Evolutionary conservation across 768 basidiomycete species (phyloP), one percentile per base, ranked within the genome.

Genomic region (Mycena rebaudengoi): DNA sequence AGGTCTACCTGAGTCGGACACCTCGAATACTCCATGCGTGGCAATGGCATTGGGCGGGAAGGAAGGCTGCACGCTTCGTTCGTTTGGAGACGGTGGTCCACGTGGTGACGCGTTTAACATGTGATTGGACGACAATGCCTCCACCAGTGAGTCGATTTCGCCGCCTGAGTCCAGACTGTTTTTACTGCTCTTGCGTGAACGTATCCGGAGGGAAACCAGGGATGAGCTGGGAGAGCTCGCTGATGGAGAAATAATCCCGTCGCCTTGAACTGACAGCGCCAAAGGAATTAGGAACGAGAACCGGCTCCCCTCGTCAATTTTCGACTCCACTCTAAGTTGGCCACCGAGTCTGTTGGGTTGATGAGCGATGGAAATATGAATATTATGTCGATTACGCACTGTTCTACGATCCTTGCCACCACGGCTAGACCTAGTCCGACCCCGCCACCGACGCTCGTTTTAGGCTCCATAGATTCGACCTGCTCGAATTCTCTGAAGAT

Each of bases 401-500:
- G 91, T 67, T 90, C 88, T 4, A 94, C 89, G 40, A 94, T 92
- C 16, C 92, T 82, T 0, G 91, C 91, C 12, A 94, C 92, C 7
- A 93, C 90, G 4, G 93, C 92, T 29, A 94, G 79, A 4, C 92
- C 92, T 14, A 94, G 82, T 6, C 87, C 87, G 35, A 88, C 80
- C 10, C 86, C 87, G 21, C 76, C 71, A 32, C 78, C 79, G 13
- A 68, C 69, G 40, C 68, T 72, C 21, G 74, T 68, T 65, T 74
- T 80, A 10, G 82, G 71, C 53, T 82, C 79, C 20, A 79, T 75
- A 1, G 80, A 82, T 69, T 91, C 91, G 10, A 92, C 89, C 66
- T 91, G 88, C 74, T 93, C 91, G 55, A 95, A 90, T 62, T 92
- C 90, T 62, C 91, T 80, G 76, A 94, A 94, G 51, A 94, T 91